Evolutionary conservation across 2,329 filamentous ascomycete species (phyloP), one percentile per base, ranked within the genome.

Genomic region (Xylariaceae sp.): DNA sequence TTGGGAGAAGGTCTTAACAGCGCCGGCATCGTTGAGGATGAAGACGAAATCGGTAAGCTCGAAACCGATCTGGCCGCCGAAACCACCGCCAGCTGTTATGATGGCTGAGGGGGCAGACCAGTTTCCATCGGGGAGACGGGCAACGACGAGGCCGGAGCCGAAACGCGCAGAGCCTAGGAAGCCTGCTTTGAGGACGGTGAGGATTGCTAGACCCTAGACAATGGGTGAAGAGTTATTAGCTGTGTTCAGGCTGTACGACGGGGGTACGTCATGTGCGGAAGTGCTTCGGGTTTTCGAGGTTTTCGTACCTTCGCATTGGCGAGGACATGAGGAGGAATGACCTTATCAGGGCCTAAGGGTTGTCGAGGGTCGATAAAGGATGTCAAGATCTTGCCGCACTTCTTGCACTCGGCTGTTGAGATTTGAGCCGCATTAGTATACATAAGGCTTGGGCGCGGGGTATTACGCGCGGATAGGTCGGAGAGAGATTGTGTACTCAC

Each of bases 1-100:
- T 67, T 97, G 92, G 5, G 91, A 89, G 68, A 98, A 97, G 7
- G 92, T 91, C 67, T 88, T 88, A 55, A 98, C 92, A 36, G 93
- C 92, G 47, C 75, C 81, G 34, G 83, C 75, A 63, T 98, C 92
- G 70, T 98, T 98, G 54, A 98, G 82, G 55, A 98, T 96, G 70
- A 98, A 97, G 64, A 98, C 93, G 64, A 98, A 98, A 66, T 93
- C 88, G 48, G 88, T 93, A 50, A 94, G 69, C 67, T 94, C 88
- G 67, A 92, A 88, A 27, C 88, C 88, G 60, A 94, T 88, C 69
- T 93, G 88, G 33, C 88, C 88, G 55, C 88, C 88, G 54, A 94
- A 87, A 20, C 88, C 88, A 44, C 84, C 88, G 55, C 88, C 88
- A 22, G 85, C 82, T 1, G 86, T 90, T 42, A 84, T 83, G 61